Evolutionary conservation across 345 rosid species (phyloP).

Genomic region (Hibiscus tridactylites): DNA sequence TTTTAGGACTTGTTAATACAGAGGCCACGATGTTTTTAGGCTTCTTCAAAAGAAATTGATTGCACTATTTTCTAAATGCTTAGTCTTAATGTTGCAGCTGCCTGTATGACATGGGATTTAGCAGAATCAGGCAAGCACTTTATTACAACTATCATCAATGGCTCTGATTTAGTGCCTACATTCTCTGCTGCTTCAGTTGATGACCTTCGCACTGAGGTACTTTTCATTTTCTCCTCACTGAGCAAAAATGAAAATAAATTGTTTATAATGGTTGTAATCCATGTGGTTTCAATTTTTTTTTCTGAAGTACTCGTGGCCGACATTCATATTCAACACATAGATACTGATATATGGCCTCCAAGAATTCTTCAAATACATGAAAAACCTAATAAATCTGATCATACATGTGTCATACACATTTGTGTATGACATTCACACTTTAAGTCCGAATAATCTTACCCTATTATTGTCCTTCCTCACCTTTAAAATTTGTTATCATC

Average conservation of each 20-base stretch:
- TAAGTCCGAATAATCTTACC: background rate
- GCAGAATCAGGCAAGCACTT: slow-evolving; percentile 98
- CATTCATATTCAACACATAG: background rate
- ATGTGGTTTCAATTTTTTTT: background rate
- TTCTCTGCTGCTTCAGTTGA: slow-evolving; percentile 87
- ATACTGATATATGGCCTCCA: background rate
- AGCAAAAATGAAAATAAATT: background rate
- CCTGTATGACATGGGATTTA: slow-evolving; percentile 99
- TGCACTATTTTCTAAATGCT: slow-evolving; percentile 17
- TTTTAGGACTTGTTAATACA: no score
- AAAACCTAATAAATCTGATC: background rate
- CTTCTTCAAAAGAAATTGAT: background rate
- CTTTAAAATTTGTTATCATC: slow-evolving; percentile 14
- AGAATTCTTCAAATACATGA: background rate
- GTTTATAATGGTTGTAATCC: background rate
- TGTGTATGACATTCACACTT: background rate
- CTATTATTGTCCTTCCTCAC: slow-evolving; percentile 1
- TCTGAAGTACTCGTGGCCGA: background rate
- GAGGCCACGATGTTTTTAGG: no score
- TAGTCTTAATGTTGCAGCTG: slow-evolving; percentile 52
- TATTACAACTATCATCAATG: slow-evolving; percentile 70
- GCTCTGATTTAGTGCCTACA: slow-evolving; percentile 93
- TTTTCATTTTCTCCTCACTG: slow-evolving; percentile 8
- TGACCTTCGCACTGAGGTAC: slow-evolving; percentile 89
- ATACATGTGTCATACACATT: background rate